Conservation (phyloP, 306 rosid species). For the apple (Malus domestica) region ASM211411v1 NC_041804.1:13280001-13280500, state of each 20-base stretch:
- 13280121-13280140: not conserved
- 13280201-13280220: constrained; percentile 34
- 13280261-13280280: not conserved
- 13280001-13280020: not conserved
- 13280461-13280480: not conserved
- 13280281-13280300: not conserved
- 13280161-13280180: constrained; percentile 29
- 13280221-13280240: not conserved
- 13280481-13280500: not conserved
- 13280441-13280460: no score
- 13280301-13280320: not conserved
- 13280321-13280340: no score
- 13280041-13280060: not conserved
- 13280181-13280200: constrained; percentile 14
- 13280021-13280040: not conserved
- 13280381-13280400: no score
- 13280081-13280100: no score
- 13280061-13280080: not conserved
- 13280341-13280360: no score
- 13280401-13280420: no score
- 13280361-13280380: no score
- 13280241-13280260: not conserved
- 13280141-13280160: not conserved
- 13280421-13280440: no score
- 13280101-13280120: no score